These are phyloP conservation scores for Boletus nobilissimus DNA, from an alignment of 1,284 basidiomycete genomes.

Conservation along the genomic window DNA sequence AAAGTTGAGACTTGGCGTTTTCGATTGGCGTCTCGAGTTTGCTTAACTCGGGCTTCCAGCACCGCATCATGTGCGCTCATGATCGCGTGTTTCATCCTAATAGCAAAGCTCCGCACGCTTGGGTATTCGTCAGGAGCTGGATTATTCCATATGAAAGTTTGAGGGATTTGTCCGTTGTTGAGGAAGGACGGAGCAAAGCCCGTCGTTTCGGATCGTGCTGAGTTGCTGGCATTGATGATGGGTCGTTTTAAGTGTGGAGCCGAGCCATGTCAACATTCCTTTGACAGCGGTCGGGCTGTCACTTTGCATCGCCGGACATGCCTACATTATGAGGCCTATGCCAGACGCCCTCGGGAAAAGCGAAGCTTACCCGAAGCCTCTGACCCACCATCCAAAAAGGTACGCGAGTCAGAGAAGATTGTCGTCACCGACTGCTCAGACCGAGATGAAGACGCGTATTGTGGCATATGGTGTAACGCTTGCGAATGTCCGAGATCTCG, in stretches of 20 bases:
- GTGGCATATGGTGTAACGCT: too few relatives aligned
- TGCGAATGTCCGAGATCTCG: too few relatives aligned
- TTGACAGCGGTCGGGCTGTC: not conserved
- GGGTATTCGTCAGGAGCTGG: conserved; percentile 17
- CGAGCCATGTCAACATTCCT: not conserved
- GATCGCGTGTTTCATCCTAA: conserved; percentile 37
- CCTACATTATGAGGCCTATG: not conserved
- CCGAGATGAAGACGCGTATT: too few relatives aligned
- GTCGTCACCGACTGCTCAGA: rapidly evolving
- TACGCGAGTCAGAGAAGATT: not conserved
- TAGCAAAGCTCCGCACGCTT: conserved; percentile 40
- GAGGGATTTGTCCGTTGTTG: conserved; percentile 48
- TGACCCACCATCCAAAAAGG: not conserved
- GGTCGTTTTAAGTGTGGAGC: not conserved
- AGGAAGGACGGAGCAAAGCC: conserved; percentile 51
- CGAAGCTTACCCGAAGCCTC: not conserved
- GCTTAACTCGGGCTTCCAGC: conserved; percentile 41
- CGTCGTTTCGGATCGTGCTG: conserved; percentile 26
- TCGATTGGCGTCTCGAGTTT: conserved; percentile 34
- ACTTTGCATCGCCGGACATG: not conserved
- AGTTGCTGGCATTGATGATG: conserved; percentile 31
- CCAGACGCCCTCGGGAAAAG: not conserved
- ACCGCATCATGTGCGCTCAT: conserved; percentile 46
- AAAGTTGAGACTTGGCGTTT: conserved; percentile 15
- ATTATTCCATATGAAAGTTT: conserved; percentile 44